Conservation (phyloP, 352 stramenopile genomes). For the Pythium graminicola region DNA sequence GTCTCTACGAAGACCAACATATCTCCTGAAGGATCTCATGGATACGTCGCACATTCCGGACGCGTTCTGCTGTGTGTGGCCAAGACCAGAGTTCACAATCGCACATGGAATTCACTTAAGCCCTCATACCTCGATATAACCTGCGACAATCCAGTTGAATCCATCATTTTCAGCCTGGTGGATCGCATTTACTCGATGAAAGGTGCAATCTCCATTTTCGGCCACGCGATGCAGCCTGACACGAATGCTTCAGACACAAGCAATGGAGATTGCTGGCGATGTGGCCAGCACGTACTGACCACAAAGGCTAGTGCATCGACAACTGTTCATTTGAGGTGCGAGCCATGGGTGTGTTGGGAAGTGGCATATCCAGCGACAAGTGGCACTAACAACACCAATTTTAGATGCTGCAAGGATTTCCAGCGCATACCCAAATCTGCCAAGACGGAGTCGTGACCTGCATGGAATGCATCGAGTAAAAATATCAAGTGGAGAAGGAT, state of each 20-base stretch:
- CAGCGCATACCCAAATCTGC: background rate
- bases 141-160: background rate
- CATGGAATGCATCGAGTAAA: background rate
- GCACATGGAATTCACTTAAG: background rate
- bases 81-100: background rate
- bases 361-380: background rate
- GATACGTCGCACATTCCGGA: slow-evolving; percentile 17
- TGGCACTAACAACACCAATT: background rate
- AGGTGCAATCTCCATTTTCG: slow-evolving; percentile 6
- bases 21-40: slow-evolving; percentile 9
- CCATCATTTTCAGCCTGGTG: no score
- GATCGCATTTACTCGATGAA: no score
- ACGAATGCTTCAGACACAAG: no score
- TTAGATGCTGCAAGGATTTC: background rate
- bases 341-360: no score
- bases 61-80: background rate
- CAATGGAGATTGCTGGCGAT: no score
- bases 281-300: slow-evolving; percentile 1
- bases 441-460: background rate
- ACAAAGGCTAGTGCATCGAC: background rate
- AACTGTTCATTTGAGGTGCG: no score
- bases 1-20: background rate
- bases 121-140: background rate
- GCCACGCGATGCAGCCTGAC: slow-evolving; percentile 7
- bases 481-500: background rate